Evolutionary conservation across 1,139 yeast genomes (phyloP).

Genomic region (Taphrina populina): DNA sequence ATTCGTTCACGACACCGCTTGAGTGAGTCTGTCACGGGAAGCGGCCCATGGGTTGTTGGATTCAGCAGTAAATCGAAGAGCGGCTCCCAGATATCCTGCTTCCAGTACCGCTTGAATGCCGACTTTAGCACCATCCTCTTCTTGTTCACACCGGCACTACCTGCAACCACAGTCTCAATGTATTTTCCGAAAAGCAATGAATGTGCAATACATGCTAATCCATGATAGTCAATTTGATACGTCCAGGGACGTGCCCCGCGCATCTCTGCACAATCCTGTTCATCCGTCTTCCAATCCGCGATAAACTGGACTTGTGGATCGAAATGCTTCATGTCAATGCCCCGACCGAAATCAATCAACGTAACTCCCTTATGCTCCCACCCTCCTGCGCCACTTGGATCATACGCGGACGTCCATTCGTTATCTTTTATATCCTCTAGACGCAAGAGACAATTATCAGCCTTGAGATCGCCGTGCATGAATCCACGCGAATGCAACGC

Average conservation of each 20-base stretch:
- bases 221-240: conserved; percentile 81
- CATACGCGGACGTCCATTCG: conserved; percentile 43
- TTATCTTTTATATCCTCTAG: conserved; percentile 46
- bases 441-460: conserved; percentile 82
- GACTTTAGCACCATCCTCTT: conserved; percentile 49
- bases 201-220: conserved; percentile 74
- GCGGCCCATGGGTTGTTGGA: conserved; percentile 46
- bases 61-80: conserved; percentile 67
- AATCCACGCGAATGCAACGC: conserved; percentile 63
- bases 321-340: conserved; percentile 67
- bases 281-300: conserved; percentile 63
- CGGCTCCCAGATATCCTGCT: conserved; percentile 65
- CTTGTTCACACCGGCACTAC: conserved; percentile 30
- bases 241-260: conserved; percentile 65
- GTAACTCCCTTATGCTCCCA: conserved; percentile 62
- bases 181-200: conserved; percentile 61
- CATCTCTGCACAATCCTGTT: conserved; percentile 78
- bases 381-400: conserved; percentile 47
- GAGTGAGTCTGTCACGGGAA: conserved; percentile 52
- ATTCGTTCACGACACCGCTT: conserved; percentile 48
- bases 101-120: conserved; percentile 75
- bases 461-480: conserved; percentile 81
- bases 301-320: conserved; percentile 55
- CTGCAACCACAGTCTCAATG: conserved; percentile 50
- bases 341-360: conserved; percentile 80